Evolutionary conservation across 2,329 filamentous ascomycete species (phyloP), one percentile per base, ranked within the genome.

Genomic region (Neofusicoccum laricinum): DNA sequence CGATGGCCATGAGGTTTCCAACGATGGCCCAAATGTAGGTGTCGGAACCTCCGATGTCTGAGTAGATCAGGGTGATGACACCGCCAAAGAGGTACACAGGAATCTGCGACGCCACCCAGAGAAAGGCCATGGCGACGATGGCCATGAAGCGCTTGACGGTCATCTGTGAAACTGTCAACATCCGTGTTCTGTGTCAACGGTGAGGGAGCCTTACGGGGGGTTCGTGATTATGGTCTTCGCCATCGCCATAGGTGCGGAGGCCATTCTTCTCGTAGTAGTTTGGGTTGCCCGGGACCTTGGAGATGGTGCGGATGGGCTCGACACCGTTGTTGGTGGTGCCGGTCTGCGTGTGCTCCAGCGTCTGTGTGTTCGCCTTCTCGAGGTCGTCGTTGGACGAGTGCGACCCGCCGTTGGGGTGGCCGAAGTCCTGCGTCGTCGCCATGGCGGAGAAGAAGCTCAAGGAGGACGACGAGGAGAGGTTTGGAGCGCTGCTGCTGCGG

Each of bases 41-140:
- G 69, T 86, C 84, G 4, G 80, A 76, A 61, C 87, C 87, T 30
- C 87, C 87, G 65, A 90, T 82, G 30, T 86, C 84, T 49, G 75
- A 73, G 72, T 88, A 88, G 63, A 89, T 85, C 67, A 83, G 80
- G 0, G 73, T 72, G 14, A 74, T 70, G 11, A 79, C 74, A n/a
- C 71, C 73, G 61, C 79, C 79, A 64, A 77, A 80, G 53, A 81
- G 71, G 57, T 78, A 81, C 11, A 88, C 77, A 1, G 85, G 85
- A 51, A 87, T 86, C 68, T 88, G 85, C 62, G 81, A 85, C 34
- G 84, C 85, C 55, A 84, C 85, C 85, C 85, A 87, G 21, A 87
- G 75, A 64, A 88, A 85, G 4, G 84, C 83, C 83, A 86, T 86
- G 65, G 84, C 84, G 14, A 83, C 69, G 51, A 87, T 77, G 61